A percentile compares a stretch with the other conserved stretches of the same genome.
These are phyloP conservation scores for Domatiomyces catenatus DNA, from an alignment of 2,329 filamentous ascomycete species.

Conservation along the genomic window DNA sequence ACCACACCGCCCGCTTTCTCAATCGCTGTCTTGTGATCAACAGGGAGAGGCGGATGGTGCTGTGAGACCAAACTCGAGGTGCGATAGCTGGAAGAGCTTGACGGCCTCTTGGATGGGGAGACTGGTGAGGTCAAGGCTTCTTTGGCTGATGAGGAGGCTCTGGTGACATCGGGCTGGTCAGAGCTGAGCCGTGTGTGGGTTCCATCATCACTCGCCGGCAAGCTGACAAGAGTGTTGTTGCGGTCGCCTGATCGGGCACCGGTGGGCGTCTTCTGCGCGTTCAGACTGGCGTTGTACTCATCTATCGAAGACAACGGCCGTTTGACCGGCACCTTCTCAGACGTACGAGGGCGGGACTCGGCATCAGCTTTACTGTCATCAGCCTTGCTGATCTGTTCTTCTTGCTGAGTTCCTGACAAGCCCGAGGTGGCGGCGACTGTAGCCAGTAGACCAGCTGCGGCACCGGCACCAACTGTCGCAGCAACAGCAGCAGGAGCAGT, in stretches of 20 bases:
- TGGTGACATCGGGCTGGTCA: neutral
- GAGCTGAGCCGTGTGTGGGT: neutral
- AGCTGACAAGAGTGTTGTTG: neutral
- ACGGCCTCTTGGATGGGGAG: conserved; percentile 41
- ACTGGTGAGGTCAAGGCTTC: neutral
- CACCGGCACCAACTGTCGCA: conserved; percentile 14
- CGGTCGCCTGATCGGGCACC: neutral
- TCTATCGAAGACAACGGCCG: neutral
- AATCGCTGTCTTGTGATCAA: conserved; percentile 71
- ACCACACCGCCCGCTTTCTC: conserved; percentile 56
- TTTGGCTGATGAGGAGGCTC: neutral
- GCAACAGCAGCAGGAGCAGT: conserved; percentile 24
- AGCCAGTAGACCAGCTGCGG: conserved; percentile 9
- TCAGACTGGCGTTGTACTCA: neutral
- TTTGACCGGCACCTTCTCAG: neutral
- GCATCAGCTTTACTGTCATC: conserved; percentile 6
- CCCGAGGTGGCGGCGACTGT: conserved; percentile 13
- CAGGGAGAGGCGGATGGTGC: conserved; percentile 55
- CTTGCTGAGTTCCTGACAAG: conserved; percentile 13
- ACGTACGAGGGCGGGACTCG: neutral
- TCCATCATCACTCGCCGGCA: neutral
- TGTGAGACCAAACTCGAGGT: conserved; percentile 28
- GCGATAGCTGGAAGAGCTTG: conserved; percentile 55
- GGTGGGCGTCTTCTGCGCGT: neutral
- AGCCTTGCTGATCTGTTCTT: neutral